Conservation (phyloP, 1,139 yeast species). For the Yamadazyma diospyri region DNA sequence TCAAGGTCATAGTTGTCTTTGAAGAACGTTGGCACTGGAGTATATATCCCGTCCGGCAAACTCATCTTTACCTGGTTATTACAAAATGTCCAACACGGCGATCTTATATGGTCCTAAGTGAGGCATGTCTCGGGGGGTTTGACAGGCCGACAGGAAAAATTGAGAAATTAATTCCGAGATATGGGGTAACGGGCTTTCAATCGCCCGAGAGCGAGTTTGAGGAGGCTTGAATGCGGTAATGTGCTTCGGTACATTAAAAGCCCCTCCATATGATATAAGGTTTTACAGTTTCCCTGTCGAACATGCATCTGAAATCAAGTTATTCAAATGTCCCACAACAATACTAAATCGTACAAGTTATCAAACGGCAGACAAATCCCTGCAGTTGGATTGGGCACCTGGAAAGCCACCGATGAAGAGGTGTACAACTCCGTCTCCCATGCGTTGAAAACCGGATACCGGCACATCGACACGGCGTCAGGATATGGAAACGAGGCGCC, state of each 20-base stretch:
- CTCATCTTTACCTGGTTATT: constrained; percentile 1
- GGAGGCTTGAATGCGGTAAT: too few species aligned
- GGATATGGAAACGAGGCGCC: constrained; percentile 63
- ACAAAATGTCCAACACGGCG: too few species aligned
- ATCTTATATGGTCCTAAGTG: too few species aligned
- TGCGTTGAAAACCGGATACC: constrained; percentile 68
- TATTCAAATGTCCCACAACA: constrained; percentile 1
- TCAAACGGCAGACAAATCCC: constrained; percentile 67
- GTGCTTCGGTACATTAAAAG: too few species aligned
- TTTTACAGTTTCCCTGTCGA: too few species aligned
- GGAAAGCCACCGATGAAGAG: constrained; percentile 61
- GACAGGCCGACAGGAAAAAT: not conserved
- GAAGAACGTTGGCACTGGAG: constrained; percentile 51
- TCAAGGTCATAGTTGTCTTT: constrained; percentile 37
- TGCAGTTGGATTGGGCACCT: constrained; percentile 75
- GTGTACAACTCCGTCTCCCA: constrained; percentile 55
- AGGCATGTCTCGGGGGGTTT: not conserved
- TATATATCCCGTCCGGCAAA: constrained; percentile 34
- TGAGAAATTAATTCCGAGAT: not conserved
- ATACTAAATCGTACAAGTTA: constrained; percentile 23
- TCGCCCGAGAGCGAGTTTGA: too few species aligned
- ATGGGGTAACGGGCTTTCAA: not conserved
- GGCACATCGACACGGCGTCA: constrained; percentile 78
- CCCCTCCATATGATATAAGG: too few species aligned
- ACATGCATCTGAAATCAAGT: too few species aligned